Evolutionary conservation across 163 green algal genomes (phyloP).

Genomic region (Chlorella variabilis): DNA sequence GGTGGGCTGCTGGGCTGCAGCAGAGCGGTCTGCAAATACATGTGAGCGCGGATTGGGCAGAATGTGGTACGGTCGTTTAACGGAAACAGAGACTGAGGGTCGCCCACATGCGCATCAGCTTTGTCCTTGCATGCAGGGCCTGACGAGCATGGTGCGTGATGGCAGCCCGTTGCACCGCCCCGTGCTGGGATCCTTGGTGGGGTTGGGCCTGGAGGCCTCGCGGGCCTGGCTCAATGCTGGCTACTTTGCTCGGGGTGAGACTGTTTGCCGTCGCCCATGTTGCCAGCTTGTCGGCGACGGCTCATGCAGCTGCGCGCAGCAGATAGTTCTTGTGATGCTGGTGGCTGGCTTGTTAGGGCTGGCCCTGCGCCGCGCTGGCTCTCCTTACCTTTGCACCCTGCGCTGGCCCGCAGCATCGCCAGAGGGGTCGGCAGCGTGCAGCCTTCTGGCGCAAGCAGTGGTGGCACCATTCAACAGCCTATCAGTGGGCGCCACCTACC

Average conservation of each 20-base stretch:
- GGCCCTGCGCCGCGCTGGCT: too few species aligned
- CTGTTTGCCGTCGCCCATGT: background rate
- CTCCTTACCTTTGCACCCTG: background rate
- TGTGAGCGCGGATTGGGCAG: background rate
- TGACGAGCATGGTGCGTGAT: slow-evolving; percentile 24
- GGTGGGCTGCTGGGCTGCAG: background rate
- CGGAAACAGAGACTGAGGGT: too few species aligned
- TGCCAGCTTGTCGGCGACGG: too few species aligned
- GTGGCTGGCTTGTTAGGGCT: too few species aligned
- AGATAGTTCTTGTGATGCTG: too few species aligned
- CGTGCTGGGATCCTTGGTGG: slow-evolving; percentile 36
- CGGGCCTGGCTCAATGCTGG: slow-evolving; percentile 40
- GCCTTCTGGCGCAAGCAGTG: slow-evolving; percentile 35
- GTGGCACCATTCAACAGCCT: slow-evolving; percentile 24
- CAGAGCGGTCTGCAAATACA: too few species aligned
- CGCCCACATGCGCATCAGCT: too few species aligned
- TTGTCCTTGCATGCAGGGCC: slow-evolving; percentile 27
- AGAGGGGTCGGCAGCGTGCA: background rate
- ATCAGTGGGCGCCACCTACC: slow-evolving; percentile 25
- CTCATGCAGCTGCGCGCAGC: too few species aligned
- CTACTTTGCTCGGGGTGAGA: slow-evolving; percentile 29
- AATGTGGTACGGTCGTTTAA: too few species aligned
- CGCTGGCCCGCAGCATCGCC: slow-evolving; percentile 5
- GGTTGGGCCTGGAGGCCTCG: slow-evolving; percentile 9
- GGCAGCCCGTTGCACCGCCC: slow-evolving; percentile 42